phyloP scores from a whole-genome alignment of 1,139 yeast species.

The Wickerhamomyces sp. region DNA sequence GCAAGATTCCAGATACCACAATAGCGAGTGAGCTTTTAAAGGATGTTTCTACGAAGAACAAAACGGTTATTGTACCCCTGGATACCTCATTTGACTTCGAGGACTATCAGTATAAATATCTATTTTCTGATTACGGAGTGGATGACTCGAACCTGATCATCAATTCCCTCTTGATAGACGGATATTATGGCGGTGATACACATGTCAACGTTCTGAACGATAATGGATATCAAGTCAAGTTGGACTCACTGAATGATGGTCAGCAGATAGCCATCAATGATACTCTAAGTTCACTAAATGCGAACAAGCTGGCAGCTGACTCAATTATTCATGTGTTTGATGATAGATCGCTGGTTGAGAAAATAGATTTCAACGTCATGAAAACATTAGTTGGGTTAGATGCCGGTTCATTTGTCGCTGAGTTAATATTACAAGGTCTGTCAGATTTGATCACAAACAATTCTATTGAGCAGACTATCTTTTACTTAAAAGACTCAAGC shows the following conservation, averaged over 20 bases:
- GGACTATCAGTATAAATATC: constrained; percentile 43
- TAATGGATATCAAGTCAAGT: constrained; percentile 19
- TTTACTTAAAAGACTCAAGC: constrained; percentile 40
- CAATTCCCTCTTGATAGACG: constrained; percentile 32
- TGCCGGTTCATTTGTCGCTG: constrained; percentile 63
- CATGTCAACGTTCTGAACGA: constrained; percentile 19
- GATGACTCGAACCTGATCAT: constrained; percentile 33
- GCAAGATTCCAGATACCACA: constrained; percentile 6
- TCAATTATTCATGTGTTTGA: constrained; percentile 61
- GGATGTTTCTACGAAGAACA: constrained; percentile 8
- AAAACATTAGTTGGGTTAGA: constrained; percentile 71
- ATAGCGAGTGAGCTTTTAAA: constrained; percentile 4
- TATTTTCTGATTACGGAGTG: constrained; percentile 33
- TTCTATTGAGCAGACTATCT: constrained; percentile 40
- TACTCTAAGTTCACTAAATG: constrained; percentile 25
- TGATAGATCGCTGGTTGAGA: constrained; percentile 31
- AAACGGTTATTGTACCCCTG: constrained; percentile 39
- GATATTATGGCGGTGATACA: constrained; percentile 31
- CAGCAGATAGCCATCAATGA: constrained; percentile 26
- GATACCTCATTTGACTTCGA: constrained; percentile 37
- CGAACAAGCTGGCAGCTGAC: constrained; percentile 47
- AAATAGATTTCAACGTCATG: constrained; percentile 54
- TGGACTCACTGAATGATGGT: constrained; percentile 27
- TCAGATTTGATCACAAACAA: constrained; percentile 52
- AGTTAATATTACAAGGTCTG: constrained; percentile 60